A percentile compares a stretch with the other conserved stretches of the same genome.
phyloP scores from a whole-genome alignment of 768 basidiomycete genomes.

The Boletus subparvulus region DNA sequence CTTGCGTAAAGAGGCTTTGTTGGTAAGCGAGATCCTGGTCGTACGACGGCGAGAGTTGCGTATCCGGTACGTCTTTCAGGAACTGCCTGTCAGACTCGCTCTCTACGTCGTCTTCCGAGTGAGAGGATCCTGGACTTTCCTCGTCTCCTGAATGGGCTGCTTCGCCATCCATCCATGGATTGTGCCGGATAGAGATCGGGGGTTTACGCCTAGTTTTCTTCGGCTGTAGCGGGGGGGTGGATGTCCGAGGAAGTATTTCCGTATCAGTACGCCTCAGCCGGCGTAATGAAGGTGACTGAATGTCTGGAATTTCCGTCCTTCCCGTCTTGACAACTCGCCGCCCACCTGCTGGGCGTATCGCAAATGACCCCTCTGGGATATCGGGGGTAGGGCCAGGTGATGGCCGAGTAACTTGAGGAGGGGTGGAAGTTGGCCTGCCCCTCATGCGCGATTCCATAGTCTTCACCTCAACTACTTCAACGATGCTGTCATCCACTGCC shows the following conservation, averaged over 20 bases:
- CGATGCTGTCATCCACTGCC: constrained; percentile 4
- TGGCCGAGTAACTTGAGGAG: constrained; percentile 22
- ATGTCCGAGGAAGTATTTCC: constrained; percentile 18
- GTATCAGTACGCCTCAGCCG: constrained; percentile 30
- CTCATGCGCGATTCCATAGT: constrained; percentile 1
- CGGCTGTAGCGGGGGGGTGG: constrained; percentile 22
- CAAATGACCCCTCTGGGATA: constrained; percentile 44
- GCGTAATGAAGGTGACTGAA: constrained; percentile 33
- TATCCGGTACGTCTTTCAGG: constrained; percentile 58
- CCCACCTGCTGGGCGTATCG: constrained; percentile 41
- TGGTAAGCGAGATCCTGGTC: constrained; percentile 71
- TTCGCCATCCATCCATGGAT: constrained; percentile 62
- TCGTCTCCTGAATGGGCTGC: constrained; percentile 84
- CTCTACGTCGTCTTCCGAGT: constrained; percentile 51
- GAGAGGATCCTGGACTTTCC: constrained; percentile 59
- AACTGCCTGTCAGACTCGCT: constrained; percentile 70
- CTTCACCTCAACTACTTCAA: constrained; percentile 26
- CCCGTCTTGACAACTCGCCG: constrained; percentile 16
- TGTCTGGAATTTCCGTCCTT: constrained; percentile 24
- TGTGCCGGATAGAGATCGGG: constrained; percentile 36
- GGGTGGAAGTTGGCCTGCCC: constrained; percentile 38
- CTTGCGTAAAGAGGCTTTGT: constrained; percentile 72
- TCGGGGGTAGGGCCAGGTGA: constrained; percentile 22
- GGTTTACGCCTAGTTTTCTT: constrained; percentile 25
- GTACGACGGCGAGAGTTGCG: constrained; percentile 70